Evolutionary conservation across 768 basidiomycete genomes (phyloP).

Genomic region (Inosperma sp.): DNA sequence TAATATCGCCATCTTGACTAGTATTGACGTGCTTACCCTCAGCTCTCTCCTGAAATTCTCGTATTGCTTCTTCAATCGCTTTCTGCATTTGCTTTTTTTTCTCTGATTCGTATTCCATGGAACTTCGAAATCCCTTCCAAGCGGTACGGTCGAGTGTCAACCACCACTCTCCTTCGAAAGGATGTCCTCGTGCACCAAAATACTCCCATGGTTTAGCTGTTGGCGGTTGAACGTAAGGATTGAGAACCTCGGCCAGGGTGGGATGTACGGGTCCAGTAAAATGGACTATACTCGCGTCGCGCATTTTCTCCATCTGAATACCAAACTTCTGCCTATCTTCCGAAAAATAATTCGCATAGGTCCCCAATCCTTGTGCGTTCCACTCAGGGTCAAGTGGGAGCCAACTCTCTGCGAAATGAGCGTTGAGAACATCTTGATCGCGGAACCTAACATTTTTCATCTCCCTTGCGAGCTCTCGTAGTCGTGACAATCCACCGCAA

Average conservation of each 20-base stretch:
- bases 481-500: slow-evolving; percentile 23
- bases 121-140: slow-evolving; percentile 28
- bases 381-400: slow-evolving; percentile 37
- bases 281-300: slow-evolving; percentile 46
- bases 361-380: slow-evolving; percentile 57
- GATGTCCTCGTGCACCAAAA: slow-evolving; percentile 47
- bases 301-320: slow-evolving; percentile 33
- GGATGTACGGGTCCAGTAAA: slow-evolving; percentile 57
- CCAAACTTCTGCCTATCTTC: slow-evolving; percentile 28
- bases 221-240: slow-evolving; percentile 49
- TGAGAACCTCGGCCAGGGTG: slow-evolving; percentile 39
- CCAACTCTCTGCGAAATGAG: slow-evolving; percentile 43
- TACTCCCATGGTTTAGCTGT: slow-evolving; percentile 59
- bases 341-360: slow-evolving; percentile 39
- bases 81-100: background rate
- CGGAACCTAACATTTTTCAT: slow-evolving; percentile 30
- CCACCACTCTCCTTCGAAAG: slow-evolving; percentile 49
- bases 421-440: slow-evolving; percentile 53
- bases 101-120: background rate
- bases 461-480: slow-evolving; percentile 23
- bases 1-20: too few relatives aligned
- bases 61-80: background rate
- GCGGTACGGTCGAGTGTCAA: slow-evolving; percentile 34
- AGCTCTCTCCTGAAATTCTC: background rate
- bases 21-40: too few relatives aligned